These are phyloP conservation scores for sunflower (Helianthus annuus) DNA, from an alignment of 129 eudicot genomes.

Conservation along the genomic window HanXRQr2.0-SUNRISE NC_035449.2:31470077-31470576, in stretches of 20 bases:
- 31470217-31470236: too few species aligned
- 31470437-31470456: slow-evolving; percentile 56
- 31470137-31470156: too few species aligned
- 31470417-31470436: slow-evolving; percentile 77
- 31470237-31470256: too few species aligned
- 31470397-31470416: slow-evolving; percentile 98
- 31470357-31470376: slow-evolving; percentile 66
- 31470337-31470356: not conserved
- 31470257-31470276: too few species aligned
- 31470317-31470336: not conserved
- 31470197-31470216: too few species aligned
- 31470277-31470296: too few species aligned
- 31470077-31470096: too few species aligned
- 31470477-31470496: slow-evolving; percentile 88
- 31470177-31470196: too few species aligned
- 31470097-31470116: too few species aligned
- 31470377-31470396: slow-evolving; percentile 58
- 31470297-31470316: too few species aligned
- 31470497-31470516: slow-evolving; percentile 65
- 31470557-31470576: slow-evolving; percentile 76
- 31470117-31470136: too few species aligned
- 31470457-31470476: slow-evolving; percentile 82
- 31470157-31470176: too few species aligned
- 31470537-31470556: slow-evolving; percentile 56
- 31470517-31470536: slow-evolving; percentile 65